phyloP scores from a whole-genome alignment of 371 early-diverging fungal genomes.

The Saksenaea vasiformis region DNA sequence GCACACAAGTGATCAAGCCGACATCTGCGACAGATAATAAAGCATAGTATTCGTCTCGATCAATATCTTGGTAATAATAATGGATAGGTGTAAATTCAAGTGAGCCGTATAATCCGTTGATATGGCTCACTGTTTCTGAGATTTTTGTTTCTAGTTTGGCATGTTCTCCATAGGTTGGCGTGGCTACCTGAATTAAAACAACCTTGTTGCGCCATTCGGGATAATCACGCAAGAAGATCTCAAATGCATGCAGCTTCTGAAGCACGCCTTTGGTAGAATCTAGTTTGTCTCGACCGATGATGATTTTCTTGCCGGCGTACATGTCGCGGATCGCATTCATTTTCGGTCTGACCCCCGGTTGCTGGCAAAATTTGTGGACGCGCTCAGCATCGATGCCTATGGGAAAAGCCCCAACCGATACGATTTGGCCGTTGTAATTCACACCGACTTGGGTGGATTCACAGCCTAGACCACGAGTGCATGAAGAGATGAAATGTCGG shows the following conservation, averaged over 20 bases:
- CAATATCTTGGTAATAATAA: constrained; percentile 94
- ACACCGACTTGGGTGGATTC: constrained; percentile 89
- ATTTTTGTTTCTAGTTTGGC: constrained; percentile 79
- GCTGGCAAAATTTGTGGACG: constrained; percentile 44
- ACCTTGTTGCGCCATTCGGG: constrained; percentile 91
- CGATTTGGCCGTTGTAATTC: constrained; percentile 71
- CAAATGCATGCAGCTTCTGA: constrained; percentile 95
- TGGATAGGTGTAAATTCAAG: constrained; percentile 96
- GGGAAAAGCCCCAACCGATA: constrained; percentile 90
- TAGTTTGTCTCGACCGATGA: constrained; percentile 98
- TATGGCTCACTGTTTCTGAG: constrained; percentile 85
- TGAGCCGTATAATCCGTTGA: constrained; percentile 95
- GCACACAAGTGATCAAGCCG: constrained; percentile 90
- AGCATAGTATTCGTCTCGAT: constrained; percentile 95
- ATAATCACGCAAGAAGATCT: constrained; percentile 86
- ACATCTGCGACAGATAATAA: constrained; percentile 93
- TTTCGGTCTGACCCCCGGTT: constrained; percentile 65
- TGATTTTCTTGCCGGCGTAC: constrained; percentile 91
- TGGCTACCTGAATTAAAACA: constrained; percentile 86
- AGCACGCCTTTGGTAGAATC: constrained; percentile 98
- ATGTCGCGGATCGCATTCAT: constrained; percentile 79
- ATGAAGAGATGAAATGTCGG: constrained; percentile 94
- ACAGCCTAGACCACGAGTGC: constrained; percentile 87
- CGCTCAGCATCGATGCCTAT: constrained; percentile 95
- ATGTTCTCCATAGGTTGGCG: constrained; percentile 46